Evolutionary conservation across 306 rosid species (phyloP), one percentile per base, ranked within the genome.

Genomic region (Aeschynomene evenia): DNA sequence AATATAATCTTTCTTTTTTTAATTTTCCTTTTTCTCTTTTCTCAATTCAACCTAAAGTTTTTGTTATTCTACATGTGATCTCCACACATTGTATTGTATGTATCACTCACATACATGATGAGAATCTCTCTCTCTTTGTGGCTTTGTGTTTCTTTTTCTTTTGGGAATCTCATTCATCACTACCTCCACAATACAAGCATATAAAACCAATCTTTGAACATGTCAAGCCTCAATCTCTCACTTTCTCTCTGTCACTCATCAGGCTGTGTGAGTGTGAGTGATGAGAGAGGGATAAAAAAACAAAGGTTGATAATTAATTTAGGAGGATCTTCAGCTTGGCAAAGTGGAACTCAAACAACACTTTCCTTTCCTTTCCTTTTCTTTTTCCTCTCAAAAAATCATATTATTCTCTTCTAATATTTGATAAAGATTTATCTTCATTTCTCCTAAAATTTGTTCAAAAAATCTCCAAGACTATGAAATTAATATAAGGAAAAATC

Each of bases 161-260:
- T 75, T 55, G 81, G 86, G 97, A 91, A 89, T 89, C 90, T 83
- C 83, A 84, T 87, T 85, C 82, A 84, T 85, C 87, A 81, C n/a
- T n/a, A n/a, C 80, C 81, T 79, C 86, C 85, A 81, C 83, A 71
- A 70, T 81, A 57, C 88, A 77, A 70, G 80, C 83, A 87, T 80
- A 84, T 76, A 65, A 81, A 87, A 79, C 76, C 81, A 79, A 85
- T 77, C 90, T 86, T 87, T 82, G 87, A 91, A 87, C 91, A 82
- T 80, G 83, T 80, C 86, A 76, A 74, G 76, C 80, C 77, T 78
- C 85, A 59, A 64, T 74, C 80, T 76, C 72, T 77, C 64, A 59
- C 77, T 63, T 70, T 79, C 82, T 76, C 78, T 70, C 83, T 74
- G 71, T 60, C 77, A 74, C 66, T 68, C n/a, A n/a, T 28, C 75